phyloP scores from a whole-genome alignment of 2,329 filamentous ascomycete species.

The Mariannaea elegans region DNA sequence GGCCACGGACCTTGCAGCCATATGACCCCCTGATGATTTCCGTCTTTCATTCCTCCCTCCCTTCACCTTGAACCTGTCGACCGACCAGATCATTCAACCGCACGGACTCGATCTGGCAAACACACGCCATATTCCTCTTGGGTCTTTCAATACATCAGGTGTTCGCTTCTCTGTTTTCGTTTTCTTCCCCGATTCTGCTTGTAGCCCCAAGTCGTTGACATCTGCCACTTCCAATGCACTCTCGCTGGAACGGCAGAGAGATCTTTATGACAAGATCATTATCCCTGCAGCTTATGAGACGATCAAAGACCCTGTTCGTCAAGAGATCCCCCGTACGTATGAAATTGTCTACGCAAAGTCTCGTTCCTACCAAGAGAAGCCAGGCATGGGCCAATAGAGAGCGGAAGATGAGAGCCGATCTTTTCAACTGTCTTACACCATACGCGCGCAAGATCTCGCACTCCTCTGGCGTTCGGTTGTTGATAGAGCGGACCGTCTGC shows the following conservation, averaged over 20 bases:
- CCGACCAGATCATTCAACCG: not conserved
- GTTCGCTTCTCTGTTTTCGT: not conserved
- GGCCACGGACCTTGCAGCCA: not conserved
- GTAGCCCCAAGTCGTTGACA: not conserved
- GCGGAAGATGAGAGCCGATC: conserved; percentile 8
- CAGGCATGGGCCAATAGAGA: not conserved
- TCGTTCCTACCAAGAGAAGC: conserved; percentile 10
- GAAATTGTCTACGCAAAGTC: conserved; percentile 15
- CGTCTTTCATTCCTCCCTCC: not conserved
- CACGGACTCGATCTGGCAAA: not conserved
- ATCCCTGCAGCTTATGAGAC: conserved; percentile 2
- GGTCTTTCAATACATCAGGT: not conserved
- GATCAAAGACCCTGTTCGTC: not conserved
- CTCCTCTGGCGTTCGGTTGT: not conserved
- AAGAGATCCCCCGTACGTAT: conserved; percentile 12
- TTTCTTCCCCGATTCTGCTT: not conserved
- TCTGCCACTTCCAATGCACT: not conserved
- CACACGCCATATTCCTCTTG: not conserved
- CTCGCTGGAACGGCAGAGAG: not conserved
- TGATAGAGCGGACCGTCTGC: not conserved
- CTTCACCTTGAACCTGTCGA: not conserved
- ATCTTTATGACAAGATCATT: not conserved
- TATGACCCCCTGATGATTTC: not conserved
- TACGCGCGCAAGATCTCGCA: not conserved
- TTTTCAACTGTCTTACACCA: not conserved